Base-by-base conservation (phyloP, 805 yeast species). In the Saccharomycodes ludwigii region DNA sequence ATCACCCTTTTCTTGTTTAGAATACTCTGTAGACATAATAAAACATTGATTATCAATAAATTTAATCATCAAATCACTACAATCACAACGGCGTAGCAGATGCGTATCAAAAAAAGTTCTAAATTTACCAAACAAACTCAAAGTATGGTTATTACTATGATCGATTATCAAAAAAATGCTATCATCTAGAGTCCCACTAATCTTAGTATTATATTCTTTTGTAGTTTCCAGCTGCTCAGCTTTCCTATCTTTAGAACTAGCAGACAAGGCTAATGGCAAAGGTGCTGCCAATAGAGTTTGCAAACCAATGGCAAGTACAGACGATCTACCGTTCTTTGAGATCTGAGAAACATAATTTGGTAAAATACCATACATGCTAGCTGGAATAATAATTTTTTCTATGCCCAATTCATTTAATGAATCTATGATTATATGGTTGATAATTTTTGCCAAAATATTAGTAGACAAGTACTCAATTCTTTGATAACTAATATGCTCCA, bases 361-460 rank as follows among this genome's bases (percentile, higher is more conserved):
- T 40, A 18, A 52, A 31, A 34, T 47, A 40, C 19, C 47, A 42
- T 19, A 10, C 16, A 34, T 34, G 20, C 23, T 22, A 10, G 17
- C 19, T 16, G 37, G 37, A 29, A 52, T 48, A 9, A 51, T 42
- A 20, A 40, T 46, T 33, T 54, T 54, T 6, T 42, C 36, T 18
- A 52, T 52, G 13, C 44, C 42, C 30, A 54, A 40, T 34, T 50
- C 54, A 21, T 52, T 51, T 29, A 55, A 43, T 5, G 58, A 53
- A 34, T 55, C 60, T 26, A 55, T 48, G 19, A 55, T 41, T 51
- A 50, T 53, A 29, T 55, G 58, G 30, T 54, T 54, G 9, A 53
- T 44, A 18, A 55, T 54, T 34, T 43, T 53, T 22, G 53, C 49
- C 24, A 54, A 35, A 18, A 53, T 50, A 8, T 53, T 40, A 26